Evolutionary conservation across 306 rosid genomes (phyloP).

Genomic region (Vigna unguiculata): DNA sequence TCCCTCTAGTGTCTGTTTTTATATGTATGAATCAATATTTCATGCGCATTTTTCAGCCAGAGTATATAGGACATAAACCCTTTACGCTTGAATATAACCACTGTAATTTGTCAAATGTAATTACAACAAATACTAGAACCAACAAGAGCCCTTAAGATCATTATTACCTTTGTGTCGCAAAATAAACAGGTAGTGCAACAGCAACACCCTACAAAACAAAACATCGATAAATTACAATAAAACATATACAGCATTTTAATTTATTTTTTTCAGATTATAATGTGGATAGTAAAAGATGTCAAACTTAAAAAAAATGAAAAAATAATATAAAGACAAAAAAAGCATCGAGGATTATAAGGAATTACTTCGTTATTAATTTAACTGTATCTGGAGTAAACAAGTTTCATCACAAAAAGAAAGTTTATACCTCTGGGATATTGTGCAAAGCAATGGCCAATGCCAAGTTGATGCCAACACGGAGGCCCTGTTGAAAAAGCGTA

Average conservation of each 20-base stretch:
- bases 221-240: conserved; percentile 36
- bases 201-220: conserved; percentile 80
- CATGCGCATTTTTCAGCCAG: conserved; percentile 15
- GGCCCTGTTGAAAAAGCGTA: conserved; percentile 68
- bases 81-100: conserved; percentile 12
- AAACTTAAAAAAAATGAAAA: conserved; percentile 22
- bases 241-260: neutral
- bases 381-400: conserved; percentile 18
- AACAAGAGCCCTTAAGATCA: conserved; percentile 22
- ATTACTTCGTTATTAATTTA: conserved; percentile 18
- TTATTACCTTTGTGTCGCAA: conserved; percentile 90
- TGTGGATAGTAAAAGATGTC: conserved; percentile 1
- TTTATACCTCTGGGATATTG: conserved; percentile 95
- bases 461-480: conserved; percentile 92
- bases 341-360: conserved; percentile 13
- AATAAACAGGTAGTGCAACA: conserved; percentile 97
- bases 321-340: neutral
- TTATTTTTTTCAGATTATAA: neutral
- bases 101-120: conserved; percentile 23
- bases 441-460: conserved; percentile 98
- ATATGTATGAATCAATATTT: conserved; percentile 31
- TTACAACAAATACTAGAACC: conserved; percentile 34
- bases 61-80: conserved; percentile 1
- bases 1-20: conserved; percentile 4
- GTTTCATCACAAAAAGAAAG: conserved; percentile 24